Conservation (phyloP, 164 flowering plant species). For the Vitis rupestris region DNA sequence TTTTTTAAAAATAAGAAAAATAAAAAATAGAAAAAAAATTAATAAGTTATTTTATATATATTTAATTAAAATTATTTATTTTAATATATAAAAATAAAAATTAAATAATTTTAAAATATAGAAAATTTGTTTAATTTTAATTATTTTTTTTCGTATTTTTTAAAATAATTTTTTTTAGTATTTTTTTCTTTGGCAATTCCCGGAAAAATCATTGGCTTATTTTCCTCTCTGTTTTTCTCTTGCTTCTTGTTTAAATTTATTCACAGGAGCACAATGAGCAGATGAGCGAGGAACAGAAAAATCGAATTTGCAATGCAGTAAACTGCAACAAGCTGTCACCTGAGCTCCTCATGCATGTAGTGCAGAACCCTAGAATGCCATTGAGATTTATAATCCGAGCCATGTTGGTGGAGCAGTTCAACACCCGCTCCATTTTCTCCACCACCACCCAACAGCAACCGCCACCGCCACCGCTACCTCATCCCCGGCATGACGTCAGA, state of each 20-base stretch:
- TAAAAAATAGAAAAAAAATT: not conserved
- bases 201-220: too few species aligned
- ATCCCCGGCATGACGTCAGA: not conserved
- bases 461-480: conserved; percentile 1
- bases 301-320: conserved; percentile 44
- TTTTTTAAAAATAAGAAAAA: too few species aligned
- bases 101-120: too few species aligned
- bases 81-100: too few species aligned
- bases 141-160: not conserved
- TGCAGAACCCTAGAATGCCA: conserved; percentile 82
- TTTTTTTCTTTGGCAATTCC: too few species aligned
- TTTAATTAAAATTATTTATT: not conserved
- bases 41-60: not conserved
- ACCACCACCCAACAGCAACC: conserved; percentile 12
- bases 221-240: too few species aligned
- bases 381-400: conserved; percentile 74
- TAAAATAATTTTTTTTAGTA: too few species aligned
- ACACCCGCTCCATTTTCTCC: conserved; percentile 53
- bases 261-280: conserved; percentile 44
- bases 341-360: conserved; percentile 52
- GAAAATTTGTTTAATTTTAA: not conserved
- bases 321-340: conserved; percentile 75
- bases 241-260: too few species aligned
- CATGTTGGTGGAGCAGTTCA: conserved; percentile 76
- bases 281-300: conserved; percentile 58